A percentile compares a stretch with the other conserved stretches of the same genome.
phyloP scores from a whole-genome alignment of 495 filamentous ascomycete genomes.

The Astrothelium macrocarpum region DNA sequence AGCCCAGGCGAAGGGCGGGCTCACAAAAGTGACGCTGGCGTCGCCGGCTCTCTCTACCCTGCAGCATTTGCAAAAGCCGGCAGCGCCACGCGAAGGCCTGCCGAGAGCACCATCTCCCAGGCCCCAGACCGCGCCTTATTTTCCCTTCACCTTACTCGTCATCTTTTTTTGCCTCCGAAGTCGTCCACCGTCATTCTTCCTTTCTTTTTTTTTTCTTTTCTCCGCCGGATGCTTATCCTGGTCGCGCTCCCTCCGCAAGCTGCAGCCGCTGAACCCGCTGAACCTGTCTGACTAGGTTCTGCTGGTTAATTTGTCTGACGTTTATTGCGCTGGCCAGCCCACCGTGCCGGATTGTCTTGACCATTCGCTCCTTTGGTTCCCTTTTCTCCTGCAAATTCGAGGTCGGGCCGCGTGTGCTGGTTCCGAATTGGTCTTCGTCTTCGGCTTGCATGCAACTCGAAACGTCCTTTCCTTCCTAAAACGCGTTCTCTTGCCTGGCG shows the following conservation, averaged over 20 bases:
- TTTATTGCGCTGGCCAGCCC: not conserved
- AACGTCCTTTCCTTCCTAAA: slow-evolving; percentile 4
- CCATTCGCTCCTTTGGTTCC: slow-evolving; percentile 6
- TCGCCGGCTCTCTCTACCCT: slow-evolving; percentile 2
- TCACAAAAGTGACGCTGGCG: slow-evolving; percentile 2
- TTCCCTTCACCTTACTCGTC: slow-evolving; percentile 3
- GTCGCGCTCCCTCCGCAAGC: slow-evolving; percentile 2
- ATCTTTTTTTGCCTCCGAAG: not conserved
- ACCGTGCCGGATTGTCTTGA: not conserved
- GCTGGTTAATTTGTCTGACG: not conserved
- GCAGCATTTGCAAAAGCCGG: not conserved
- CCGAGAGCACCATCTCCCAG: not conserved
- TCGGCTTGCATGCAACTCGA: slow-evolving; percentile 4
- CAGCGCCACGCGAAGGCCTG: not conserved
- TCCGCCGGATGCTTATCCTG: slow-evolving; percentile 4
- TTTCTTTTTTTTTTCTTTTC: slow-evolving; percentile 1
- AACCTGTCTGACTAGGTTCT: slow-evolving; percentile 1
- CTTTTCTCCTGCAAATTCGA: not conserved
- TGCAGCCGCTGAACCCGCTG: slow-evolving; percentile 3
- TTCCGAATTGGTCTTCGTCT: slow-evolving; percentile 3
- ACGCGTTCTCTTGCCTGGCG: slow-evolving; percentile 4
- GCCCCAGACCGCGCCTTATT: not conserved
- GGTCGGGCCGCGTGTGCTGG: not conserved
- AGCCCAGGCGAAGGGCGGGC: slow-evolving; percentile 1
- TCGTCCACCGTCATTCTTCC: slow-evolving; percentile 5